Evolutionary conservation across 768 basidiomycete genomes (phyloP).

Genomic region (Imleria badia): DNA sequence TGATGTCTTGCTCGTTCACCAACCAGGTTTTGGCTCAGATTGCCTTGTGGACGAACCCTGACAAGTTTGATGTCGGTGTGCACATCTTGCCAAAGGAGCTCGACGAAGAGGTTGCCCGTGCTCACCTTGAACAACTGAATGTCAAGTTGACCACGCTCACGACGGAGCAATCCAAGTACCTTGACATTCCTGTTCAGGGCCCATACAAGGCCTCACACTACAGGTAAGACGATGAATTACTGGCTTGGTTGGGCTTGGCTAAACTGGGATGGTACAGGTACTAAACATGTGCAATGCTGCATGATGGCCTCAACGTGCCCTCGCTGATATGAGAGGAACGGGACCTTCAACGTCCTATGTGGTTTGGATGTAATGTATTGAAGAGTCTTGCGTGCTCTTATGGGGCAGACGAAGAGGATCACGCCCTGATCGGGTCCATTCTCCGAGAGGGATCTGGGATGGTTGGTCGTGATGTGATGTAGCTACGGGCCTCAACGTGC

Average conservation of each 20-base stretch:
- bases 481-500: constrained; percentile 40
- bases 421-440: constrained; percentile 17
- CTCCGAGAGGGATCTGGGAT: constrained; percentile 3
- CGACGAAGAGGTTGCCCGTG: constrained; percentile 98
- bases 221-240: constrained; percentile 43
- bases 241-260: neutral
- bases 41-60: constrained; percentile 91
- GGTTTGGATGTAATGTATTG: constrained; percentile 47
- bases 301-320: constrained; percentile 80
- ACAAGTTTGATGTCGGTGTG: constrained; percentile 93
- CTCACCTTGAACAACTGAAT: constrained; percentile 87
- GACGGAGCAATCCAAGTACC: constrained; percentile 79
- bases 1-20: constrained; percentile 99
- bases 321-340: constrained; percentile 54
- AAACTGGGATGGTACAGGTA: constrained; percentile 24
- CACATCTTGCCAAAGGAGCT: constrained; percentile 99
- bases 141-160: constrained; percentile 87
- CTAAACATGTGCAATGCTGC: constrained; percentile 21
- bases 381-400: constrained; percentile 49
- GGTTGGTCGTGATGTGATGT: constrained; percentile 12
- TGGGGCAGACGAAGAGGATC: constrained; percentile 23
- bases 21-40: constrained; percentile 99
- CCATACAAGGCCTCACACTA: constrained; percentile 76
- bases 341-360: constrained; percentile 68
- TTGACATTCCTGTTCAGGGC: constrained; percentile 84